Evolutionary conservation across 1,284 basidiomycete genomes (phyloP), one percentile per base, ranked within the genome.

Genomic region (Melampsora larici-populina): DNA sequence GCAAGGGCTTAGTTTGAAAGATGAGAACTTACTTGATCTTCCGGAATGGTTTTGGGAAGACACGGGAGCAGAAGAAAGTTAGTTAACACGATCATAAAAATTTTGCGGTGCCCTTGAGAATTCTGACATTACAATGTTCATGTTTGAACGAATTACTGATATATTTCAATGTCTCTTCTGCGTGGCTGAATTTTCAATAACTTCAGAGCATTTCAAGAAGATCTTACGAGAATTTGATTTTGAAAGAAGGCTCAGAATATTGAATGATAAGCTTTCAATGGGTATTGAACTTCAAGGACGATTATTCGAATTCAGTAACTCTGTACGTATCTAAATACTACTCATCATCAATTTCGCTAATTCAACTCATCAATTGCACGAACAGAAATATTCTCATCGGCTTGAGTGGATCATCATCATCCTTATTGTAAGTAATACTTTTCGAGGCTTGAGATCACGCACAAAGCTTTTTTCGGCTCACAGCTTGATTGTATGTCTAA

Each of bases 31-130:
- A 15, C 26, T 75, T 18, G 72, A 75, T 67, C 36, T 67, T n/a
- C 72, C 72, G 5, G 72, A 75, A n/a, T 75, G 72, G 72, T 75
- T 75, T 68, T 75, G 72, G 72, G 72, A 75, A 67, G 72, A 75
- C 51, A 75, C 72, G 43, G 71, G 71, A 17, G 49, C 64, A 24
- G 72, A 75, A 75, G 72, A 75, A 60, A 62, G 72, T 75, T 13
- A 40, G 72, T 67, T 9, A 9, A 18, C 15, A n/a, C 26, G 26
- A 40, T 60, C 17, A 15, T n/a, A 17, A 29, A 49, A 11, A 18
- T 51, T 18, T 6, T 11, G 46, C 26, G 55, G 1, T 58, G n/a
- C 55, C 9, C 55, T 58, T 58, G 55, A 43, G 43, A 43, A n/a
- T 60, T n/a, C 29, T 9, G 29, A n/a, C n/a, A 24, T n/a, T 60